Percentiles rank a stretch among this genome's conserved stretches.
These are phyloP conservation scores for Pneumocystis jirovecii DNA, from an alignment of 1,139 yeast species.

Conservation along the genomic window DNA sequence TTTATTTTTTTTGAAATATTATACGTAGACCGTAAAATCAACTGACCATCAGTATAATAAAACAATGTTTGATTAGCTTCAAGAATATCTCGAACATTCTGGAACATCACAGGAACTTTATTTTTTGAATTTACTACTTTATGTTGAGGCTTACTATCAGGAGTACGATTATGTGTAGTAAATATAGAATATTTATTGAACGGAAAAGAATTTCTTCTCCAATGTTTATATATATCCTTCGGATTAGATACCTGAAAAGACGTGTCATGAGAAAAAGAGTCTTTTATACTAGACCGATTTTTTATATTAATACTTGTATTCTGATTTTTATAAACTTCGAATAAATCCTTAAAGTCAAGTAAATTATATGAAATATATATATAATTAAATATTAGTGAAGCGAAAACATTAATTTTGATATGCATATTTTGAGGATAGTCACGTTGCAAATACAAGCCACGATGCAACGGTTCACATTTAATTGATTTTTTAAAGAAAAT, in stretches of 20 bases:
- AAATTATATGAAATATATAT: conserved; percentile 37
- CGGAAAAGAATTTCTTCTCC: neutral
- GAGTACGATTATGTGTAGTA: neutral
- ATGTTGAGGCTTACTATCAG: neutral
- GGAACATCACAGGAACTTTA: neutral
- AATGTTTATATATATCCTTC: neutral
- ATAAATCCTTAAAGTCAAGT: conserved; percentile 13
- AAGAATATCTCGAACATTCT: neutral
- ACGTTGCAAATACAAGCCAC: conserved; percentile 30
- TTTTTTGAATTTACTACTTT: neutral
- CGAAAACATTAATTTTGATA: conserved; percentile 40
- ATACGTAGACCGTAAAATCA: neutral
- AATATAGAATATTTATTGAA: neutral
- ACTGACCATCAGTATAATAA: neutral
- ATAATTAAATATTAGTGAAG: conserved; percentile 48
- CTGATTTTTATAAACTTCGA: conserved; percentile 4
- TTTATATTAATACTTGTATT: neutral
- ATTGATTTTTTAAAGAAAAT: conserved; percentile 29
- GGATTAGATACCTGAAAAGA: neutral
- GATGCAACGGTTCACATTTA: conserved; percentile 31
- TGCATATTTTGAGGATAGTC: conserved; percentile 35
- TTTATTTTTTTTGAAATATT: neutral
- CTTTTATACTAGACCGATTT: neutral
- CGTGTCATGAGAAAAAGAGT: neutral
- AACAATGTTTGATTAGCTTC: neutral